Conservation (phyloP, 2,329 filamentous ascomycete genomes). For the Pseudogymnoascus sp. region DNA sequence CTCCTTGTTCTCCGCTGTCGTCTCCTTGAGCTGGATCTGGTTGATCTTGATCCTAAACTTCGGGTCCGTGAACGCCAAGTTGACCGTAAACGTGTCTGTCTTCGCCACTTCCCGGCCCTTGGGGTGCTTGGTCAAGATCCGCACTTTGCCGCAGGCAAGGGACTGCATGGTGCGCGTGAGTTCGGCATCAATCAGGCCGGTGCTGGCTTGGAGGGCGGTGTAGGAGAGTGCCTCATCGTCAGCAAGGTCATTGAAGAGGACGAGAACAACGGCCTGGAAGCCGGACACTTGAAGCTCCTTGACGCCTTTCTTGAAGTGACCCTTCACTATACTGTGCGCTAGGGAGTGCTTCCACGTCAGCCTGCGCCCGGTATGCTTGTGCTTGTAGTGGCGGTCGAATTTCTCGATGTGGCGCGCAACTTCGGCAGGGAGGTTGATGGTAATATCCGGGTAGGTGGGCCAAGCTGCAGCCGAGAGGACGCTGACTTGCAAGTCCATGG, state of each 20-base stretch:
- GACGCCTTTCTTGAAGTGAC: constrained; percentile 65
- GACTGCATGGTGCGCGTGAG: constrained; percentile 89
- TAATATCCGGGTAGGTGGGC: constrained; percentile 69
- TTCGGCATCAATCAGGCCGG: constrained; percentile 66
- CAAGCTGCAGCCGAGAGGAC: constrained; percentile 87
- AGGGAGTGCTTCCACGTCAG: constrained; percentile 88
- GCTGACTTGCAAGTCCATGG: constrained; percentile 72
- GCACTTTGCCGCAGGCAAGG: constrained; percentile 80
- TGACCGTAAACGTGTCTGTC: constrained; percentile 79
- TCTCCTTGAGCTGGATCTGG: constrained; percentile 95
- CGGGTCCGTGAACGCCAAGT: constrained; percentile 64
- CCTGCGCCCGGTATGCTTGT: constrained; percentile 79
- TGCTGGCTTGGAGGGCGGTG: constrained; percentile 63
- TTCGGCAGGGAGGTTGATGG: constrained; percentile 64
- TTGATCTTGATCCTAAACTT: constrained; percentile 97
- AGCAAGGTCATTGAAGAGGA: constrained; percentile 74
- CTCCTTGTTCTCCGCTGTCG: constrained; percentile 85
- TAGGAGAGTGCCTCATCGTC: constrained; percentile 60
- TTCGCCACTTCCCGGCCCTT: constrained; percentile 70
- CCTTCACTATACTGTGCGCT: constrained; percentile 81
- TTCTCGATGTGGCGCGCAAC: constrained; percentile 68
- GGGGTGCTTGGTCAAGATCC: constrained; percentile 77
- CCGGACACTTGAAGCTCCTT: constrained; percentile 89
- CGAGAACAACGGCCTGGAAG: constrained; percentile 83
- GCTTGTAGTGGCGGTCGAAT: constrained; percentile 80